Base-by-base conservation (phyloP, 2,329 filamentous ascomycete species). In the Endoconidiophora polonica region DNA sequence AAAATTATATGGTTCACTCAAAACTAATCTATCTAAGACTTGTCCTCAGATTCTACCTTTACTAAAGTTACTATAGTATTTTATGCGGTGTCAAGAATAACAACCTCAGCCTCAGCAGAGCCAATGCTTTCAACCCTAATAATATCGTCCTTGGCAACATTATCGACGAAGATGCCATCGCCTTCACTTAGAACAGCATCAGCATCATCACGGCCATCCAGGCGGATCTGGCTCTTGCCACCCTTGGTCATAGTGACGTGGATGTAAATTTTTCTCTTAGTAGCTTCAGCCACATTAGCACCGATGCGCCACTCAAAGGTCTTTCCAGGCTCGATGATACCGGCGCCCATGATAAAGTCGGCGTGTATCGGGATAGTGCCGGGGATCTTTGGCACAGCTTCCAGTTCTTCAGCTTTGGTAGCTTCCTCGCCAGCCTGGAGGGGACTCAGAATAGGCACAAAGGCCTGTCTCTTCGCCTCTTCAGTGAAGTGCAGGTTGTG, bases 301-400 rank as follows among this genome's bases (percentile, higher is more conserved):
- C 87, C 86, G 18, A 90, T 67, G 6, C 70, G 76, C 75, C 87
- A 91, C 57, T 75, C 72, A 53, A 90, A 88, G 40, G 65, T 72
- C 59, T 70, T 70, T 24, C 73, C 71, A 0, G 83, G 78, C 5
- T 69, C 72, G 50, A 93, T 74, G 50, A 93, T 77, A 5, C 79
- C 80, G 0, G 86, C 86, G 36, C 76, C 78, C 84, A 93, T 91
- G 54, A 82, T 78, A 46, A 93, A 73, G 65, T 94, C 86, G 9
- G 86, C 82, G 61, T 93, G 83, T 50, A 93, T 81, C 5, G 85
- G 83, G 55, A 94, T 93, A 0, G 81, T 81, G n/a, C 68, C 73
- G 1, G 72, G 66, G 18, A 83, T 66, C 2, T 65, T 65, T 0
- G 83, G 78, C 54, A 77, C 71, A 1, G 76, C 80, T 5, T 69